Evolutionary conservation across 2,329 filamentous ascomycete genomes (phyloP).

Genomic region (Xylaria sp.): DNA sequence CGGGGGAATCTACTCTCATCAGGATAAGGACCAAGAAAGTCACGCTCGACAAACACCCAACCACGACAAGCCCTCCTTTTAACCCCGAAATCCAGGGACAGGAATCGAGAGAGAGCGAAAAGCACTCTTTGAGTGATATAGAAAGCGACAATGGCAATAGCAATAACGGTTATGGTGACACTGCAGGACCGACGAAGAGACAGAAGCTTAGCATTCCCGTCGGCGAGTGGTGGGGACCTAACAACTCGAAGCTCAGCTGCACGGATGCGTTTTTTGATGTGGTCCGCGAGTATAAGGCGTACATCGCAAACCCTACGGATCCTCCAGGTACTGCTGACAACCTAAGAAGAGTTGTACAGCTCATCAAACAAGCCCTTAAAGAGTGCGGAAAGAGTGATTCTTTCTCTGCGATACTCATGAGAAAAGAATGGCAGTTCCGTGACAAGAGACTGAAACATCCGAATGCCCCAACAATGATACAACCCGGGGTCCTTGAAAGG

Average conservation of each 20-base stretch:
- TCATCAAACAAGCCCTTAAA: constrained; percentile 7
- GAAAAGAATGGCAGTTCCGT: constrained; percentile 8
- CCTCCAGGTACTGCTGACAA: not conserved
- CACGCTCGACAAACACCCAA: too few relatives aligned
- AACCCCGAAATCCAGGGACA: too few relatives aligned
- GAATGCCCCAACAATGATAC: constrained; percentile 2
- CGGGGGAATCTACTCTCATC: not conserved
- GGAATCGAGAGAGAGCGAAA: too few relatives aligned
- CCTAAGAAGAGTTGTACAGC: not conserved
- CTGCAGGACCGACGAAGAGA: not conserved
- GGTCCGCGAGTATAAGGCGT: constrained; percentile 15
- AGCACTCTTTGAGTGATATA: too few relatives aligned
- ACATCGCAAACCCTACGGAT: constrained; percentile 9
- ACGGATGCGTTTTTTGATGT: constrained; percentile 14
- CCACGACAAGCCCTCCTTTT: too few relatives aligned
- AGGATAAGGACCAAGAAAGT: not conserved
- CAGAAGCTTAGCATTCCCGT: not conserved
- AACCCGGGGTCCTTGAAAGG: not conserved
- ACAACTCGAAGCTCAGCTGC: constrained; percentile 17
- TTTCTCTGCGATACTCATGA: not conserved
- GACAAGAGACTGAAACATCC: fast-evolving
- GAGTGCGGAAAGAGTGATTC: not conserved
- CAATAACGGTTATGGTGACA: not conserved
- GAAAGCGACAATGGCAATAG: not conserved
- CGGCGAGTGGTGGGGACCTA: constrained; percentile 22